Evolutionary conservation across 208 protist genomes (phyloP), one percentile per base, ranked within the genome.

Genomic region (Leishmania gerbilli): DNA sequence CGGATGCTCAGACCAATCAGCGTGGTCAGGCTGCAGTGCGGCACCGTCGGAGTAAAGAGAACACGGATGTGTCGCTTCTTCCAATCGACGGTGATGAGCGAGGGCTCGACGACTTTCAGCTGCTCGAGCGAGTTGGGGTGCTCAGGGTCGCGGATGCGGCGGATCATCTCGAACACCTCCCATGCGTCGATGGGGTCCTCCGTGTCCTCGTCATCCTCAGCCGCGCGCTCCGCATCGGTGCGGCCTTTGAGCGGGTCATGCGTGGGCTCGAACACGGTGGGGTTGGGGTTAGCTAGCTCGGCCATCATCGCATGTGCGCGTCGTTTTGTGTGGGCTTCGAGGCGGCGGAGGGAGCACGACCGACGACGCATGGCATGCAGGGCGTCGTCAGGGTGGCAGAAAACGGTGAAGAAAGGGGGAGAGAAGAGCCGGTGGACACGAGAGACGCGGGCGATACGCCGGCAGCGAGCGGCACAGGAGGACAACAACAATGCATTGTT

Each of bases 91-190:
- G 79, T 87, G 58, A 99, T 99, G 42, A 95, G 87, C 15, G 95
- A 89, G 0, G 90, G 92, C 77, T 97, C 87, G 27, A 99, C 93
- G 8, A 99, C 98, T 47, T 95, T 90, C n/a, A 99, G 92, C 91
- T 99, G 96, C 89, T 99, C 99, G 13, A 99, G 92, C 37, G 99
- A 99, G 56, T 99, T 92, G 19, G 99, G 99, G 84, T 99, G 99
- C 91, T 99, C 99, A 0, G 99, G 99, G 83, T 99, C 99, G 37
- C 98, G 97, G 64, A 99, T 99, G 75, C 89, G 79, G 49, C 98
- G 92, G 34, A 99, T 98, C 37, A 99, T 87, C 74, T 99, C 98
- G 69, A 98, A 99, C 17, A 99, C 87, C 79, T 99, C 98, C 76
- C 97, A 89, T 13, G 84, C 85, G 89, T 99, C 99, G 64, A 99